These are phyloP conservation scores for Trametes cubensis DNA, from an alignment of 768 basidiomycete species.

Conservation along the genomic window DNA sequence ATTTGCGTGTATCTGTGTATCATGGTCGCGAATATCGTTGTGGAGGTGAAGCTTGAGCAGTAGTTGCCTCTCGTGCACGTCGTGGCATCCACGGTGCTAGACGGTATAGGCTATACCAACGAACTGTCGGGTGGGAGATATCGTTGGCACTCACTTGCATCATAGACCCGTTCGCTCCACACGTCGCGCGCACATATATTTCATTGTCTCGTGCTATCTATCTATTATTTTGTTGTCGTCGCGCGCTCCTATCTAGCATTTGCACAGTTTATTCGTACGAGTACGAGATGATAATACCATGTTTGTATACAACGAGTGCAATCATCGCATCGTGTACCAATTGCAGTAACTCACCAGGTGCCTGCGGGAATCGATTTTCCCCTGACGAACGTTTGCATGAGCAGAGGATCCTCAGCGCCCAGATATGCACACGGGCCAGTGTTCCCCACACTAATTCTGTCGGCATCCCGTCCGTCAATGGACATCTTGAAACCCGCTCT, in stretches of 20 bases:
- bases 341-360: no score
- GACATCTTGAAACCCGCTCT: neutral
- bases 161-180: slow-evolving; percentile 1
- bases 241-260: neutral
- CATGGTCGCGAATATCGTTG: slow-evolving; percentile 78
- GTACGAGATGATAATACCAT: slow-evolving; percentile 1
- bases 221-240: neutral
- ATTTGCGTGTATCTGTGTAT: slow-evolving; percentile 72
- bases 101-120: slow-evolving; percentile 1
- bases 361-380: no score
- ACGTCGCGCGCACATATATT: neutral
- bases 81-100: no score
- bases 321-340: neutral
- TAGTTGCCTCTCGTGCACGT: neutral
- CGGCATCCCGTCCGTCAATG: no score
- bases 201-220: slow-evolving; percentile 4
- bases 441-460: no score
- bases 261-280: neutral
- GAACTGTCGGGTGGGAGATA: neutral
- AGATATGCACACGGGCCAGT: no score
- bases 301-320: slow-evolving; percentile 5
- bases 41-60: slow-evolving; percentile 56
- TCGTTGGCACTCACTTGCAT: neutral
- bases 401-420: no score
- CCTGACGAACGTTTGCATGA: no score